phyloP scores from a whole-genome alignment of 805 yeast genomes.

The Cyberlindnera mississippiensis region DNA sequence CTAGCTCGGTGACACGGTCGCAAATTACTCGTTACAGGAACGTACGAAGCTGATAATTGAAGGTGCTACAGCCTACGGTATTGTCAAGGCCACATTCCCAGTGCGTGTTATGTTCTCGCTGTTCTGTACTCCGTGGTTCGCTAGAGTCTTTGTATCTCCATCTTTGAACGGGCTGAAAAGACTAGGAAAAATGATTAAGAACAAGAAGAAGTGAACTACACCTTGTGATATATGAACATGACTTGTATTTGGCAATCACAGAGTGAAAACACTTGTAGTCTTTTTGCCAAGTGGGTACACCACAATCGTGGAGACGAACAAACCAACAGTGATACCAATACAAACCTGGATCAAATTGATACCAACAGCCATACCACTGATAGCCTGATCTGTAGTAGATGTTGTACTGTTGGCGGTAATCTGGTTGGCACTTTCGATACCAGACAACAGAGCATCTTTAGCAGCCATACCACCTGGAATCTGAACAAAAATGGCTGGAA shows the following conservation, averaged over 20 bases:
- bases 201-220: conserved; percentile 1
- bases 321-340: conserved; percentile 90
- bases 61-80: conserved; percentile 72
- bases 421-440: conserved; percentile 69
- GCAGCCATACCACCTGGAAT: conserved; percentile 96
- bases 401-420: conserved; percentile 40
- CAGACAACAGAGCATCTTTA: conserved; percentile 78
- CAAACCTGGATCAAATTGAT: conserved; percentile 89
- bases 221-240: not conserved
- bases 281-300: conserved; percentile 93
- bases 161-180: conserved; percentile 21
- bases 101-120: conserved; percentile 48
- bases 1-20: conserved; percentile 24
- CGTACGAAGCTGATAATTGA: conserved; percentile 55
- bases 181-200: not conserved
- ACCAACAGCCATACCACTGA: conserved; percentile 52
- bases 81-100: conserved; percentile 60
- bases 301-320: conserved; percentile 84
- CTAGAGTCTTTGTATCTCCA: conserved; percentile 48
- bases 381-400: conserved; percentile 17
- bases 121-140: conserved; percentile 54
- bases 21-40: conserved; percentile 39
- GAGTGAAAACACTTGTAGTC: conserved; percentile 80
- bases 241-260: conserved; percentile 33
- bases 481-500: conserved; percentile 92